Evolutionary conservation across 1,139 yeast genomes (phyloP).

Genomic region (Pneumocystis sp.): DNA sequence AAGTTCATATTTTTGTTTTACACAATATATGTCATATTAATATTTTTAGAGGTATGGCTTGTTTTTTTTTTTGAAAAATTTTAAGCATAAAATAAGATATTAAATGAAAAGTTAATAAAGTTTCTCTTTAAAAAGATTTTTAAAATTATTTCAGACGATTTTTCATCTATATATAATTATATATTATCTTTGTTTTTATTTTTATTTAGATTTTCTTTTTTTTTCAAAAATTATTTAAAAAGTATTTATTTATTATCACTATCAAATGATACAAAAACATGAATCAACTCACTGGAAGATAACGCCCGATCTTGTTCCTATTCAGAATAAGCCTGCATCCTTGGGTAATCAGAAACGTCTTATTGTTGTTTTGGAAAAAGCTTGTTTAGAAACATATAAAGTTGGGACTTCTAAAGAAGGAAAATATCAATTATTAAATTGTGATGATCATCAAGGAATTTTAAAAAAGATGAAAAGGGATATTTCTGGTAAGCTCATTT

Average conservation of each 20-base stretch:
- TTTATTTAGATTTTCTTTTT: background rate
- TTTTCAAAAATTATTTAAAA: background rate
- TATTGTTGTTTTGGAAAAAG: slow-evolving; percentile 84
- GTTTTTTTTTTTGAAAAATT: no score
- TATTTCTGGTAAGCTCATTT: slow-evolving; percentile 43
- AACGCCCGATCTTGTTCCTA: background rate
- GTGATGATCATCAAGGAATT: slow-evolving; percentile 96
- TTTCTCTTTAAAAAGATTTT: background rate
- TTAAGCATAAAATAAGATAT: no score
- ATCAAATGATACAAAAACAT: background rate
- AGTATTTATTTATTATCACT: no score
- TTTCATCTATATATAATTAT: no score
- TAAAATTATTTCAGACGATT: no score
- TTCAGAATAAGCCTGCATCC: slow-evolving; percentile 20
- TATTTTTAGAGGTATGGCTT: background rate
- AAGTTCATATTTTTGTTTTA: no score
- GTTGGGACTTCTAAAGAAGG: slow-evolving; percentile 42
- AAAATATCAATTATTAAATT: slow-evolving; percentile 77
- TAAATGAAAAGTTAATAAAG: no score
- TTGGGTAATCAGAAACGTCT: slow-evolving; percentile 36
- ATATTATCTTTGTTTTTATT: no score
- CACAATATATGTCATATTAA: background rate
- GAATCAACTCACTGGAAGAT: background rate
- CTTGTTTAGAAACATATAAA: slow-evolving; percentile 88
- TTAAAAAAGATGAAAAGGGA: slow-evolving; percentile 92